Conservation (phyloP, 371 early-diverging fungal species). For the Haplosporangium sp. region DNA sequence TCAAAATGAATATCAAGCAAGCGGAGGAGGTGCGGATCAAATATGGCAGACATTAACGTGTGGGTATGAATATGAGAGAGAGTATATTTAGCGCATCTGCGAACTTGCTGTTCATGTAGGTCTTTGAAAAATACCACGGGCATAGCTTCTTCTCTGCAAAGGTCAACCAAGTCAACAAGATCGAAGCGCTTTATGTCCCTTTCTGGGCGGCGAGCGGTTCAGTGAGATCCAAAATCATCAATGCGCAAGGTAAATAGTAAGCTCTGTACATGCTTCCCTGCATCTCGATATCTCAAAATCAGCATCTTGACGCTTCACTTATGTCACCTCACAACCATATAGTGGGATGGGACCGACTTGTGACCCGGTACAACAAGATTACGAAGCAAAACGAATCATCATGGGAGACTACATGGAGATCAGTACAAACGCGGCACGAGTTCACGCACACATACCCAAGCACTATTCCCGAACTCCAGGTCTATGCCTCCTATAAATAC, state of each 20-base stretch:
- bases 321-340: not conserved
- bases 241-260: constrained; percentile 60
- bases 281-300: not conserved
- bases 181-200: constrained; percentile 66
- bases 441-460: constrained; percentile 62
- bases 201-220: constrained; percentile 70
- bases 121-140: constrained; percentile 66
- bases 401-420: constrained; percentile 69
- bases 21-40: constrained; percentile 61
- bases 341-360: constrained; percentile 55
- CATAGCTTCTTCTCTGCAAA: constrained; percentile 70
- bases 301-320: not conserved
- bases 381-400: constrained; percentile 60
- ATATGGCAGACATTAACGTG: no score
- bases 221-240: constrained; percentile 61
- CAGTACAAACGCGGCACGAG: constrained; percentile 58
- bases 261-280: not conserved
- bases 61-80: no score
- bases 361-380: constrained; percentile 58
- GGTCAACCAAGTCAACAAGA: constrained; percentile 56
- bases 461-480: constrained; percentile 60
- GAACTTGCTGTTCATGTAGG: constrained; percentile 39
- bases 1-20: constrained; percentile 65
- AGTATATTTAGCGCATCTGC: not conserved
- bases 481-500: constrained; percentile 70